These are phyloP conservation scores for Solanum neorickii DNA, from an alignment of 257 asterid genomes.

Conservation along the genomic window DNA sequence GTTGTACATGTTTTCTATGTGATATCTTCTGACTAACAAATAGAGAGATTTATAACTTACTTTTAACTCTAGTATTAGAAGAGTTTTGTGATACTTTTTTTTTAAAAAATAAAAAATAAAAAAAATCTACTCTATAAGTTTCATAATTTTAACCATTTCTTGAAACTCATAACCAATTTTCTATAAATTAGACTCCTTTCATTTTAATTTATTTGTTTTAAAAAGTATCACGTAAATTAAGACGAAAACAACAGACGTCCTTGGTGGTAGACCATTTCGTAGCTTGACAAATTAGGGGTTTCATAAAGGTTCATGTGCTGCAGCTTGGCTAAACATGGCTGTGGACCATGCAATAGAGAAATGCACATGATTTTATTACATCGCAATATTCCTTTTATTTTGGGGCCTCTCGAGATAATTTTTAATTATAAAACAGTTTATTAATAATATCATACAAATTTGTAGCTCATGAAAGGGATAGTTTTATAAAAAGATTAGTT, in stretches of 20 bases:
- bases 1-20: neutral
- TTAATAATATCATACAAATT: neutral
- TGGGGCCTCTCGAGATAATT: neutral
- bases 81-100: neutral
- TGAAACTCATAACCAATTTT: neutral
- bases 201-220: rapidly evolving
- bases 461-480: neutral
- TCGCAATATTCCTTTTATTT: neutral
- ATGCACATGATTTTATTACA: neutral
- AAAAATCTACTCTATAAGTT: neutral
- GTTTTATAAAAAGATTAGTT: too few species aligned
- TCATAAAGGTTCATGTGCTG: neutral
- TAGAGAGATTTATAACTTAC: neutral
- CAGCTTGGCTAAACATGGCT: neutral
- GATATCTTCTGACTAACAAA: neutral
- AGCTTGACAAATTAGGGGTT: neutral
- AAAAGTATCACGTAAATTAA: neutral
- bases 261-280: neutral
- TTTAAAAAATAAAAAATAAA: too few species aligned
- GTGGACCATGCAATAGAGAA: neutral
- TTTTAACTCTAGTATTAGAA: neutral
- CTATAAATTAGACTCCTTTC: too few species aligned
- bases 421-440: neutral
- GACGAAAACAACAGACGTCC: neutral
- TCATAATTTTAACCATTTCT: neutral